Conservation (phyloP, 352 stramenopile species). For the Phytophthora cryptogea region DNA sequence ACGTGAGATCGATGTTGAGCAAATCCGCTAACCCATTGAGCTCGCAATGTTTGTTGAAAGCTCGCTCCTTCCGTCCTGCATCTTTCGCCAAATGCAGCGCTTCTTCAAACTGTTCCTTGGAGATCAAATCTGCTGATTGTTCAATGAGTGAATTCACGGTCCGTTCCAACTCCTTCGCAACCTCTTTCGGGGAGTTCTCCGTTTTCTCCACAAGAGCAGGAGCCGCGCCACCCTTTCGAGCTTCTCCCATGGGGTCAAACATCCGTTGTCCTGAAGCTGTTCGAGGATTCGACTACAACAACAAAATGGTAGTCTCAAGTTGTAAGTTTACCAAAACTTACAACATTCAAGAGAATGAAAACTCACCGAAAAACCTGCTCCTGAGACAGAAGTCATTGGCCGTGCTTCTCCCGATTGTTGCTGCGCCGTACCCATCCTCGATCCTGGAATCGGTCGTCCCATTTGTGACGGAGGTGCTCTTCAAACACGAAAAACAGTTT, state of each 20-base stretch:
- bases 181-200: conserved; percentile 93
- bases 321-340: background rate
- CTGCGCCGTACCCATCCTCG: conserved; percentile 67
- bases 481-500: background rate
- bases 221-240: conserved; percentile 73
- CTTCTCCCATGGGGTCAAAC: conserved; percentile 93
- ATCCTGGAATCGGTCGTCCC: conserved; percentile 63
- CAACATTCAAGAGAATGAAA: background rate
- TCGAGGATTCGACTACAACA: conserved; percentile 71
- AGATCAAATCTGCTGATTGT: conserved; percentile 81
- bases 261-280: conserved; percentile 68
- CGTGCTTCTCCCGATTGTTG: conserved; percentile 66
- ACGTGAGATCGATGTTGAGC: conserved; percentile 95
- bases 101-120: conserved; percentile 76
- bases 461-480: conserved; percentile 80
- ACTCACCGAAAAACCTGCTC: conserved; percentile 89
- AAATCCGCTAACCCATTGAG: conserved; percentile 84
- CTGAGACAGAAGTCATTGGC: conserved; percentile 93
- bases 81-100: conserved; percentile 90
- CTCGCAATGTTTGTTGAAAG: conserved; percentile 93
- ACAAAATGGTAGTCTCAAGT: conserved; percentile 2
- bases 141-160: conserved; percentile 93
- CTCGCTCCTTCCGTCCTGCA: conserved; percentile 88
- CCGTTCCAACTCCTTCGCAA: conserved; percentile 91
- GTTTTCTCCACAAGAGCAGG: conserved; percentile 89